These are phyloP conservation scores for Yamadazyma conglobata DNA, from an alignment of 1,139 yeast species.

Conservation along the genomic window DNA sequence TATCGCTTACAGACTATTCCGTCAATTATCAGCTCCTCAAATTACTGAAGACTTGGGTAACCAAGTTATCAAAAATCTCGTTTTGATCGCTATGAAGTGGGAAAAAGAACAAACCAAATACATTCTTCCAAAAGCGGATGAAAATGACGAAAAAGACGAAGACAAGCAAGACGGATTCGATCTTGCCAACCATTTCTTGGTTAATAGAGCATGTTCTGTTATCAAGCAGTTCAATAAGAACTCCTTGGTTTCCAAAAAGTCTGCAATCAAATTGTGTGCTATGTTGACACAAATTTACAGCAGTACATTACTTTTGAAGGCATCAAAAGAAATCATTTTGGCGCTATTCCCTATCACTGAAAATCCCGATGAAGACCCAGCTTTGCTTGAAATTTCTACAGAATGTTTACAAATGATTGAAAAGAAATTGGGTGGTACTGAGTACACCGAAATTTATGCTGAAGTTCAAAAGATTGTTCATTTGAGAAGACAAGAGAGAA, in stretches of 20 bases:
- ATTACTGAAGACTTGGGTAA: constrained; percentile 62
- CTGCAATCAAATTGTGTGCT: constrained; percentile 60
- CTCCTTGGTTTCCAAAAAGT: constrained; percentile 57
- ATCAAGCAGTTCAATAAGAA: constrained; percentile 61
- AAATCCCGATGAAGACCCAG: constrained; percentile 45
- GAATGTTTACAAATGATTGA: constrained; percentile 74
- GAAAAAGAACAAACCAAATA: constrained; percentile 41
- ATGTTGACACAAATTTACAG: constrained; percentile 51
- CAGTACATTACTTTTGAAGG: constrained; percentile 31
- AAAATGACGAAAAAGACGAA: constrained; percentile 19
- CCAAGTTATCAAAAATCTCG: constrained; percentile 66
- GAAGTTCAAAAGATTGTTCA: constrained; percentile 59
- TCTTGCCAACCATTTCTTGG: constrained; percentile 59
- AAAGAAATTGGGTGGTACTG: constrained; percentile 67
- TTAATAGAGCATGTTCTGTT: constrained; percentile 56
- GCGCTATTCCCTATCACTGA: constrained; percentile 60
- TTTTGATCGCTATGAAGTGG: constrained; percentile 63
- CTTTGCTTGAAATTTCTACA: constrained; percentile 54
- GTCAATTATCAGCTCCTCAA: constrained; percentile 79
- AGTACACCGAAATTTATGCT: constrained; percentile 62
- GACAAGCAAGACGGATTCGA: constrained; percentile 25
- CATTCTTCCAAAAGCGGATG: constrained; percentile 17
- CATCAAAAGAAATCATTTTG: constrained; percentile 50
- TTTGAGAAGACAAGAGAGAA: constrained; percentile 71
- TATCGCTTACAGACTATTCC: constrained; percentile 63